Evolutionary conservation across 768 basidiomycete genomes (phyloP).

Genomic region (Xerocomus brunneocitrinus): DNA sequence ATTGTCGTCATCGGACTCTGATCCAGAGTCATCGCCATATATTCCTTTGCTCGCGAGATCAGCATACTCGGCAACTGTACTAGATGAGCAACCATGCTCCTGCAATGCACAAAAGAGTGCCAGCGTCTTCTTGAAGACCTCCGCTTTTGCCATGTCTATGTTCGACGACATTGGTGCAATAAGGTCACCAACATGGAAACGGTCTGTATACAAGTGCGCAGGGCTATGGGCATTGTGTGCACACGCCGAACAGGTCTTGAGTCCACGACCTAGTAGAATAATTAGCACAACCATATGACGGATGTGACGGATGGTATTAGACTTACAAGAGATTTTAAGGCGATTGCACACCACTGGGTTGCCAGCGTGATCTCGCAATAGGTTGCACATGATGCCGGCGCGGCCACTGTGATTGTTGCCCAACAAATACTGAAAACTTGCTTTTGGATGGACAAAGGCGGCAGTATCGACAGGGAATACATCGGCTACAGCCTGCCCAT

Average conservation of each 20-base stretch:
- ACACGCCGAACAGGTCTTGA: background rate
- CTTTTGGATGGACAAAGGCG: background rate
- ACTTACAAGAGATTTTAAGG: background rate
- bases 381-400: background rate
- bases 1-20: too few species aligned
- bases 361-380: background rate
- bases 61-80: too few species aligned
- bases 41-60: too few species aligned
- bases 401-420: background rate
- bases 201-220: too few species aligned
- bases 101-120: slow-evolving; percentile 1
- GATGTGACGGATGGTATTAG: background rate
- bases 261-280: background rate
- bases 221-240: too few species aligned
- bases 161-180: too few species aligned
- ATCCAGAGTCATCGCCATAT: too few species aligned
- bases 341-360: background rate
- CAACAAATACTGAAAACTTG: background rate
- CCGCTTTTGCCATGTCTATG: too few species aligned
- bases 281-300: background rate
- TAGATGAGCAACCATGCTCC: slow-evolving; percentile 1
- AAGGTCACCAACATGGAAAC: too few species aligned
- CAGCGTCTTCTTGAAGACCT: slow-evolving; percentile 4
- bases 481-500: background rate
- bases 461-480: background rate